phyloP scores from a whole-genome alignment of 139 green algal species.

The Parachlorella kessleri region DNA sequence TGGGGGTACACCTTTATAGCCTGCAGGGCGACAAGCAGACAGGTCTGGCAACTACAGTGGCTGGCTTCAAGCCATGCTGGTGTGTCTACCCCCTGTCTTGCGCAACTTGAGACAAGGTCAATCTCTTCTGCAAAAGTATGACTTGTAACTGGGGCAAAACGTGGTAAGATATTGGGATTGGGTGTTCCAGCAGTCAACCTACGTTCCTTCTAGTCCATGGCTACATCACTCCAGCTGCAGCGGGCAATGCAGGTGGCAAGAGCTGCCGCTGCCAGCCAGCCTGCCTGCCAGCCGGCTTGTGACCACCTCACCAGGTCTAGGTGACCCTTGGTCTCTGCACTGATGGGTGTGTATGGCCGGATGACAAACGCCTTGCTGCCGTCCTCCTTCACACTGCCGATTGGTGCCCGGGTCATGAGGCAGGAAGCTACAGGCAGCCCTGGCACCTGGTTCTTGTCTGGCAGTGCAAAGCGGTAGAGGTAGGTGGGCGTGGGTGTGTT shows the following conservation, averaged over 20 bases:
- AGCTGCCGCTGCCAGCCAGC: too few relatives aligned
- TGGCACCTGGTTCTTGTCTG: constrained; percentile 18
- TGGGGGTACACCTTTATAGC: constrained; percentile 6
- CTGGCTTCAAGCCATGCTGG: background rate
- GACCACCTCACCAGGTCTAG: constrained; percentile 61
- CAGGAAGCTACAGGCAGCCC: constrained; percentile 47
- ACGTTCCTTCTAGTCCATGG: too few relatives aligned
- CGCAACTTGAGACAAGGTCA: too few relatives aligned
- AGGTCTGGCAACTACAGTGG: background rate
- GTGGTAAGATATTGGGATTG: too few relatives aligned
- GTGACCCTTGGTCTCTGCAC: constrained; percentile 41
- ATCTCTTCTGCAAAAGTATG: too few relatives aligned
- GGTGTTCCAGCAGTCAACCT: too few relatives aligned
- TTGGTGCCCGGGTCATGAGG: constrained; percentile 48
- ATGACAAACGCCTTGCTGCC: constrained; percentile 56
- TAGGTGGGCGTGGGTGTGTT: constrained; percentile 11
- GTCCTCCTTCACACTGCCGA: constrained; percentile 60
- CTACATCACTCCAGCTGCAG: too few relatives aligned
- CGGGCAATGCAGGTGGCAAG: too few relatives aligned
- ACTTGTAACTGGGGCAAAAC: too few relatives aligned
- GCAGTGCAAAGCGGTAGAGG: constrained; percentile 49
- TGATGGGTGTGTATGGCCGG: constrained; percentile 69
- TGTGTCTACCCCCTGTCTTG: background rate
- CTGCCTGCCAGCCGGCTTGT: too few relatives aligned
- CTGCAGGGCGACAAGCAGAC: too few relatives aligned